Conservation (phyloP, 164 flowering plant genomes). For the Tetrastigma voinierianum region DNA sequence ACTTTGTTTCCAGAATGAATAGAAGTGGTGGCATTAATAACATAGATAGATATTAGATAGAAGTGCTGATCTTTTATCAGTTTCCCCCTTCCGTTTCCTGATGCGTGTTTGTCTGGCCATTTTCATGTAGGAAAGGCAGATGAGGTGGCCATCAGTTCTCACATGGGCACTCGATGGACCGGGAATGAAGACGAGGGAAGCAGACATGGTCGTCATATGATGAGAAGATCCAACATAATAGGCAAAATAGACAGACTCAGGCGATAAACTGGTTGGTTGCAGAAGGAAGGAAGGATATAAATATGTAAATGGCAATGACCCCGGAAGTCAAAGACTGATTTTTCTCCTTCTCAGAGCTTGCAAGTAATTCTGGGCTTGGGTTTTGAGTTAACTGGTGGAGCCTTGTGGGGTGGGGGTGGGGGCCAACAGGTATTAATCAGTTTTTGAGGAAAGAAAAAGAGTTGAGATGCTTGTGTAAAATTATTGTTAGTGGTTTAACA, state of each 20-base stretch:
- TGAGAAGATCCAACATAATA: slow-evolving; percentile 1
- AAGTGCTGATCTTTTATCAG: not conserved
- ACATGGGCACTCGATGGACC: slow-evolving; percentile 37
- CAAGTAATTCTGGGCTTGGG: slow-evolving; percentile 7
- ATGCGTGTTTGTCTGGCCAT: not conserved
- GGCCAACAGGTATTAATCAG: not conserved
- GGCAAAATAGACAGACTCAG: not conserved
- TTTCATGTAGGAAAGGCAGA: slow-evolving; percentile 30
- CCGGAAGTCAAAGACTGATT: slow-evolving; percentile 6
- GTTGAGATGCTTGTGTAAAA: slow-evolving; percentile 8
- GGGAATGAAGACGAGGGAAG: slow-evolving; percentile 22
- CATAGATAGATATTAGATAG: too few species aligned
- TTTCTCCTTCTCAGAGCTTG: too few species aligned
- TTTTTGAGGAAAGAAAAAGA: not conserved
- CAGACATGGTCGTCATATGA: not conserved
- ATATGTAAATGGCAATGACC: slow-evolving; percentile 11
- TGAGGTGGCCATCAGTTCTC: slow-evolving; percentile 38
- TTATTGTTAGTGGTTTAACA: too few species aligned
- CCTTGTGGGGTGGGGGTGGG: too few species aligned
- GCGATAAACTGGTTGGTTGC: slow-evolving; percentile 13
- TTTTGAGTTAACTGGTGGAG: not conserved
- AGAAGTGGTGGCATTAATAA: too few species aligned
- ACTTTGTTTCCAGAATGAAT: too few species aligned
- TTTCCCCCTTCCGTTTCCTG: not conserved
- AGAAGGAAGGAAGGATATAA: too few species aligned